Evolutionary conservation across 2,329 filamentous ascomycete genomes (phyloP), one percentile per base, ranked within the genome.

Genomic region (Chrysoporthe cubensis): DNA sequence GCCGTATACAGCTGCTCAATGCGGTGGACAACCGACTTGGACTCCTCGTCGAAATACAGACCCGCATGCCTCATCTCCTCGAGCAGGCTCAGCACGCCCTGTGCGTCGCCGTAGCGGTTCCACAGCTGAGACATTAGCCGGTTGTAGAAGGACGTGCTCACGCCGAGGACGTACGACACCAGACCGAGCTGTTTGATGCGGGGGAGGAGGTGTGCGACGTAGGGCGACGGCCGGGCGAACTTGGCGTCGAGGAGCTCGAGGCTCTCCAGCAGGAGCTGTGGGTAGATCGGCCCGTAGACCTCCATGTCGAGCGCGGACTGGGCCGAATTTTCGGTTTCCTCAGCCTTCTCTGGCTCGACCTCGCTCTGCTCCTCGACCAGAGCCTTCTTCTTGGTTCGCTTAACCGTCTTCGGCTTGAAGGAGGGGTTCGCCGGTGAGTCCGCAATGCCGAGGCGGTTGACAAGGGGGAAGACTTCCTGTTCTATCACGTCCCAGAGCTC

Each of bases 91-190:
- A 88, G 77, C 34, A 91, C 85, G 1, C 82, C 81, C 3, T 74
- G 71, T 2, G 87, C 80, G 73, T 92, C 87, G 32, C 87, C 83
- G 70, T 87, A 86, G 13, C 87, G 85, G 44, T 80, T 77, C 87
- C 90, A 92, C 66, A 88, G 81, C 32, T 90, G 83, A 16, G 81
- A 77, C 34, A 92, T 82, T 44, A 93, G 83, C 61, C 87, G 82
- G 74, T 91, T 89, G 80, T 92, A 94, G 54, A 94, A 86, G 0
- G 85, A 80, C 0, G 90, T 91, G 21, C 88, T 89, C 6, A 87
- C 89, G 60, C 91, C 91, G 0, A 95, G 84, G 7, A 92, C 88
- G 74, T 90, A 92, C 0, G 90, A 90, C 1, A 87, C 85, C 1
- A 91, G 83, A 1, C 91, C 91, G 0, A 92, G 82, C 57, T 84